These are phyloP conservation scores for Pisolithus orientalis DNA, from an alignment of 768 basidiomycete species.

Conservation along the genomic window DNA sequence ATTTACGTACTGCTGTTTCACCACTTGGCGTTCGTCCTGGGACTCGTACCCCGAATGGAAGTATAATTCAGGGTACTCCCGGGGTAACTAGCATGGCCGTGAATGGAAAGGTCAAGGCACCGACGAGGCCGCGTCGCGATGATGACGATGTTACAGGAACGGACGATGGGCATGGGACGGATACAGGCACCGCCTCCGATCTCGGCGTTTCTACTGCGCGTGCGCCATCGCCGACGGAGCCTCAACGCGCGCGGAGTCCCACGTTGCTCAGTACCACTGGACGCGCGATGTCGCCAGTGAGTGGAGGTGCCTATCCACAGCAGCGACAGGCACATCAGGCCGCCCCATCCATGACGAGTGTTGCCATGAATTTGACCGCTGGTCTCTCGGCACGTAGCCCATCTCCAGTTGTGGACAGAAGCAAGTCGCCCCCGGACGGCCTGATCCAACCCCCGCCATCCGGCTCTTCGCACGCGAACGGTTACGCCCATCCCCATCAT, in stretches of 20 bases:
- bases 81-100: constrained; percentile 4
- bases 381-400: constrained; percentile 44
- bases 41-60: constrained; percentile 30
- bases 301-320: constrained; percentile 20
- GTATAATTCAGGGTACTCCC: constrained; percentile 9
- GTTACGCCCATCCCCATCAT: constrained; percentile 38
- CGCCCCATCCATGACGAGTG: constrained; percentile 47
- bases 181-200: constrained; percentile 43
- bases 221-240: constrained; percentile 47
- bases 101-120: constrained; percentile 46
- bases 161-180: constrained; percentile 48
- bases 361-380: constrained; percentile 49
- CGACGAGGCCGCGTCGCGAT: constrained; percentile 43
- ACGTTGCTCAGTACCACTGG: constrained; percentile 32
- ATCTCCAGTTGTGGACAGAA: constrained; percentile 51
- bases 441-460: constrained; percentile 42
- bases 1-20: constrained; percentile 61
- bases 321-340: constrained; percentile 11
- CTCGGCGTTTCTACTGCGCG: constrained; percentile 26
- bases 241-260: constrained; percentile 57
- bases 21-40: constrained; percentile 45
- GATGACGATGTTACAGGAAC: constrained; percentile 33
- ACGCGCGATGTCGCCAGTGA: constrained; percentile 59
- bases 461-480: constrained; percentile 44
- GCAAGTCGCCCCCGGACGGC: constrained; percentile 53